These are phyloP conservation scores for Glycyrrhiza uralensis DNA, from an alignment of 306 rosid genomes.

Conservation along the genomic window DNA sequence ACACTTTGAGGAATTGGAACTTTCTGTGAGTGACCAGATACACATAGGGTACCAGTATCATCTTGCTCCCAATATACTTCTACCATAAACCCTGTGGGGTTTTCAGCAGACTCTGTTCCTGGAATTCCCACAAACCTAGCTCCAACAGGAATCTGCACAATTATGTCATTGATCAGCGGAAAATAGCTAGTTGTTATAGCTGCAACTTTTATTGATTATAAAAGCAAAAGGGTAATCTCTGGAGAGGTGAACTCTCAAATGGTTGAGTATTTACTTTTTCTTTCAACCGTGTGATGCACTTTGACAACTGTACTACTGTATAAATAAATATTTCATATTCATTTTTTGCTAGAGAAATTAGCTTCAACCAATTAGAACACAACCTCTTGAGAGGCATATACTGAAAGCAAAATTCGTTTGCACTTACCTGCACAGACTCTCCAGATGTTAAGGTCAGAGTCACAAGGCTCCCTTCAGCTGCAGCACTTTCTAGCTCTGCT, in stretches of 20 bases:
- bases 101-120: slow-evolving; percentile 60
- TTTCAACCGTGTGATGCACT: background rate
- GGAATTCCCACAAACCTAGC: slow-evolving; percentile 80
- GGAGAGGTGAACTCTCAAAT: background rate
- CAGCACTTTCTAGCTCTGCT: slow-evolving; percentile 83
- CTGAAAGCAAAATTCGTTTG: background rate
- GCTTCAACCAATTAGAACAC: background rate
- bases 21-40: slow-evolving; percentile 60
- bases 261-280: background rate
- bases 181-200: background rate
- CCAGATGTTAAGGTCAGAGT: slow-evolving; percentile 69
- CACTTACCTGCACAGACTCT: slow-evolving; percentile 44
- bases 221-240: background rate
- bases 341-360: background rate
- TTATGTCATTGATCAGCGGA: slow-evolving; percentile 16
- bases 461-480: slow-evolving; percentile 61
- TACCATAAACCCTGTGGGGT: slow-evolving; percentile 72
- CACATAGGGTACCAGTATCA: slow-evolving; percentile 67
- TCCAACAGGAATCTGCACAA: slow-evolving; percentile 65
- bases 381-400: background rate
- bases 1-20: slow-evolving; percentile 45
- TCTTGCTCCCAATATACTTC: slow-evolving; percentile 88
- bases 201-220: background rate
- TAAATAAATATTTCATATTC: background rate
- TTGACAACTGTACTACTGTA: background rate